Evolutionary conservation across 148 eudicot genomes (phyloP), one percentile per base, ranked within the genome.

Genomic region (Heliamphora exappendiculata): DNA sequence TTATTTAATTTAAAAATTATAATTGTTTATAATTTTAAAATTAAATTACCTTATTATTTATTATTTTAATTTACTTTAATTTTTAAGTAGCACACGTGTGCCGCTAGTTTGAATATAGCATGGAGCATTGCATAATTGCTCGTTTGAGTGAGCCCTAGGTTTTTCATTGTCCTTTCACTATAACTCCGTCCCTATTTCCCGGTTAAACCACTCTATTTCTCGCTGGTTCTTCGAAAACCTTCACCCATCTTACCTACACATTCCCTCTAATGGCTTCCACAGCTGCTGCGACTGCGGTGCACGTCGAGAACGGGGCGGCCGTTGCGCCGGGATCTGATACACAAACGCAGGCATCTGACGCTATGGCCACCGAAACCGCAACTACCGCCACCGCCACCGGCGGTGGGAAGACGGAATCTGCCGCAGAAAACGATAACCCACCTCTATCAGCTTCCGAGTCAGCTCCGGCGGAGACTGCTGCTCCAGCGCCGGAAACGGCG

Each of bases 231-330:
- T 34, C 29, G 33, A 51, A 53, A 71, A 29, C 74, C 58, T 70
- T 47, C 10, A 28, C 28, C 60, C 49, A 28, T 31, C 29, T 62
- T 12, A 1, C 24, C 3, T 47, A 16, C 5, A 39, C 57, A 29
- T 58, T 44, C 81, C 36, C 73, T 37, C 24, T 2, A 55, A 79
- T 72, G 72, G 76, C 72, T 64, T 51, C 72, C 42, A n/a, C 76
- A 67, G 67, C 66, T 26, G 67, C 66, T 11, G 60, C 28, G 3
- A 11, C 74, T 19, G 28, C 79, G 24, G 71, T 62, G 58, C 49
- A 49, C 53, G 53, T 37, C 51, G 81, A 72, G 64, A 78, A 78
- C 45, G 81, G 81, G 19, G 51, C 81, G n/a, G 62, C 76, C 65
- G 19, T 7, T 44, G 80, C 31, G 5, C 75, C 49, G 24, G 70